Evolutionary conservation across 345 rosid genomes (phyloP).

Genomic region (Eucalyptus brandiana): DNA sequence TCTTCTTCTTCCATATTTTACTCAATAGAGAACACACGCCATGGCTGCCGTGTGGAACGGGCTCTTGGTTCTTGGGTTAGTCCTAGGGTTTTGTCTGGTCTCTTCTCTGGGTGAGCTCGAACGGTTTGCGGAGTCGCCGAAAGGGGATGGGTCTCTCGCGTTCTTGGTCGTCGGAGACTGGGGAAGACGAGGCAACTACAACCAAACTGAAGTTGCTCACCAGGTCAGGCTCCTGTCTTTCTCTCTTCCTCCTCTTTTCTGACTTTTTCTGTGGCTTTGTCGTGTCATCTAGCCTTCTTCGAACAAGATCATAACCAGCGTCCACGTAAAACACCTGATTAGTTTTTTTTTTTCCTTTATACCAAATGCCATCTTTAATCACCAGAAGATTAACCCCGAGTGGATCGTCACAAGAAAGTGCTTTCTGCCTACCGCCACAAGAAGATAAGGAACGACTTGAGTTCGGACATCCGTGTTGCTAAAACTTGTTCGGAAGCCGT

Average conservation of each 20-base stretch:
- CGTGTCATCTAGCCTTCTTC: neutral
- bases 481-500: neutral
- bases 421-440: neutral
- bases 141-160: conserved; percentile 42
- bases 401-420: neutral
- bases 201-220: conserved; percentile 58
- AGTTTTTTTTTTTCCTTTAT: rapidly evolving
- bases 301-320: neutral
- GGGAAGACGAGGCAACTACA: conserved; percentile 59
- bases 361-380: neutral
- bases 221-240: conserved; percentile 26
- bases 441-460: neutral
- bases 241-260: neutral
- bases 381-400: neutral
- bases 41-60: neutral
- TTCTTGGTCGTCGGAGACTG: conserved; percentile 72
- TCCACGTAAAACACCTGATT: neutral
- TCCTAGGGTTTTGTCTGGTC: neutral
- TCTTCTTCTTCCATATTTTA: neutral
- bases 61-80: neutral
- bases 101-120: conserved; percentile 22
- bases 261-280: neutral
- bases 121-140: conserved; percentile 21
- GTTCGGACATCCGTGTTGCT: neutral
- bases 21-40: neutral